Evolutionary conservation across 257 asterid genomes (phyloP), one percentile per base, ranked within the genome.

Genomic region (Primulina huaijiensis): DNA sequence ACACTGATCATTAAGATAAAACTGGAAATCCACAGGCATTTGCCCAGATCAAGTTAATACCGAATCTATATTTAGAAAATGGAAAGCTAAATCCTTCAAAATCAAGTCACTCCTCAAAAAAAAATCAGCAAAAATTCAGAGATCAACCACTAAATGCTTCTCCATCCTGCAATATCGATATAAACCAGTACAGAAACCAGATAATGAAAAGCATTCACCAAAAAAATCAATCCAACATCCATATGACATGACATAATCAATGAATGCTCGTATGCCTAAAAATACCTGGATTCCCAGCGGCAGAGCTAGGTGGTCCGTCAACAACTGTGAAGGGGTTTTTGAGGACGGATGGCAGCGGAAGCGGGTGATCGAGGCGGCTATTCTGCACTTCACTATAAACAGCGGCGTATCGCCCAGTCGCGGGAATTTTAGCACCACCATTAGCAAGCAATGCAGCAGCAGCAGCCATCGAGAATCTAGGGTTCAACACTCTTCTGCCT

Each of bases 221-320:
- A 62, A 29, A 38, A 33, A 59, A 74, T 68, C 31, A 55, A 70
- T 38, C 25, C 66, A 34, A 38, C 35, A 64, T 60, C 12, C 53
- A 58, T 17, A 57, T n/a, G 4, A 62, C 12, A 59, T 34, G 12
- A 29, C 3, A 46, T 8, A 21, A 2, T 59, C 38, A 10, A 60
- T 2, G 20, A 20, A 27, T 23, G 12, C 12, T 0, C 40, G 9
- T 6, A 52, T 35, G 19, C 31, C 65, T 8, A 31, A 3, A 27
- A 4, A 1, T 53, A 88, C 95, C 95, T 81, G 90, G 95, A 69
- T 86, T 82, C 50, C 90, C 90, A 40, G 96, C 92, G 60, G 96
- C 88, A 37, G 92, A 84, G 57, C 90, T 86, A 62, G 90, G 81
- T 29, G 90, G 89, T 5, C 95, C 95, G 59, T 84, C 89, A 71